Conservation (phyloP, 73 alveolate species). For the Paramecium caudatum region DNA sequence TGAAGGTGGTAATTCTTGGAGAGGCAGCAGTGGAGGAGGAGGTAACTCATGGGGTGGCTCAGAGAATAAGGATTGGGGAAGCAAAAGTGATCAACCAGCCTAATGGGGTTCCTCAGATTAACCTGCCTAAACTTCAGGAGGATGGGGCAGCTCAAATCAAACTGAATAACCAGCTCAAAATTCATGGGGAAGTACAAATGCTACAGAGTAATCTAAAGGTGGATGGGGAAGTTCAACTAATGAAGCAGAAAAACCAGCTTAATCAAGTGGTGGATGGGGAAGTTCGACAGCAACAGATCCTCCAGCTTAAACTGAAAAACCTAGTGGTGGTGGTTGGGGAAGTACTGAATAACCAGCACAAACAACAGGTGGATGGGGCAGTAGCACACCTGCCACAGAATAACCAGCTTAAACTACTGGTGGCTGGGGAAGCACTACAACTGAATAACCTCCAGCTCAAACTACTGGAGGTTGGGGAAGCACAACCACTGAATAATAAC, state of each 20-base stretch:
- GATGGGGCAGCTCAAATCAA: too few relatives aligned
- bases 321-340: conserved; percentile 52
- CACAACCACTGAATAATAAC: background rate
- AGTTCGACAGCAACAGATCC: background rate
- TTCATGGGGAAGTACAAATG: conserved; percentile 48
- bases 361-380: conserved; percentile 6
- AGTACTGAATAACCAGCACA: conserved; percentile 4
- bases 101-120: too few relatives aligned
- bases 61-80: conserved; percentile 41
- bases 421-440: conserved; percentile 33
- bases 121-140: too few relatives aligned
- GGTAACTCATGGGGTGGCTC: conserved; percentile 31
- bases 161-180: too few relatives aligned
- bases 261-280: conserved; percentile 5
- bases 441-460: conserved; percentile 20
- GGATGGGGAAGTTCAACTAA: conserved; percentile 36
- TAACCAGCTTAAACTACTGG: conserved; percentile 15
- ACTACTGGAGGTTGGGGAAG: conserved; percentile 37
- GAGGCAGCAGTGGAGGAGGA: conserved; percentile 45
- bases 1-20: background rate
- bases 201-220: background rate
- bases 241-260: conserved; percentile 23
- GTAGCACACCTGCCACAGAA: background rate
- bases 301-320: too few relatives aligned
- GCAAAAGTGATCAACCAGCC: conserved; percentile 19